Conservation (phyloP, 371 early-diverging fungal species). For the Mortierella sp. region DNA sequence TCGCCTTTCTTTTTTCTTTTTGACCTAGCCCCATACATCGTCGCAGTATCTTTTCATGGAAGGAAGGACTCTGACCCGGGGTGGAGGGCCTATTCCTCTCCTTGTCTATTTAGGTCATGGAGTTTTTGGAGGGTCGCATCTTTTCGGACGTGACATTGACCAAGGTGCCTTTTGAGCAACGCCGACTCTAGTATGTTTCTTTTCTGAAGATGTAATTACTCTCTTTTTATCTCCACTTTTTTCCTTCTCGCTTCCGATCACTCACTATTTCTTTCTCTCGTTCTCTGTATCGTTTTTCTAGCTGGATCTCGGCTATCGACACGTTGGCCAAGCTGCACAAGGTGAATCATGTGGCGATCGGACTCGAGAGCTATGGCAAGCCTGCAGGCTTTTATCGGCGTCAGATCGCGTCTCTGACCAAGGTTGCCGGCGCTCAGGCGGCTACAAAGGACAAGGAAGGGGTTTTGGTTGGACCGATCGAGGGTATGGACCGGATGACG, state of each 20-base stretch:
- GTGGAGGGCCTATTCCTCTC: too few relatives aligned
- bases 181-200: slow-evolving; percentile 58
- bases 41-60: background rate
- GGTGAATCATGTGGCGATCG: slow-evolving; percentile 71
- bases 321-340: slow-evolving; percentile 84
- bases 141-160: slow-evolving; percentile 74
- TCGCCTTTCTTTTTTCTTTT: background rate
- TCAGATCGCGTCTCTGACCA: slow-evolving; percentile 79
- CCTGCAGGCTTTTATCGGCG: slow-evolving; percentile 81
- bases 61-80: too few relatives aligned
- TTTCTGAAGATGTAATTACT: slow-evolving; percentile 16
- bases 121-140: slow-evolving; percentile 90
- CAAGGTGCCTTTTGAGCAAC: slow-evolving; percentile 64
- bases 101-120: slow-evolving; percentile 93
- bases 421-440: slow-evolving; percentile 77
- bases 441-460: slow-evolving; percentile 67
- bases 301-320: slow-evolving; percentile 79
- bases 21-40: background rate
- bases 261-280: background rate
- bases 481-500: slow-evolving; percentile 74
- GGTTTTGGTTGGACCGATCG: slow-evolving; percentile 71
- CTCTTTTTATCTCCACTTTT: background rate
- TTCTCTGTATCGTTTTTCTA: slow-evolving; percentile 23
- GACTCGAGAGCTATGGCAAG: slow-evolving; percentile 78
- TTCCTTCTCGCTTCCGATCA: background rate